Evolutionary conservation across 108 stramenopile genomes (phyloP), one percentile per base, ranked within the genome.

Genomic region (Cyclostephanos tholiformis): DNA sequence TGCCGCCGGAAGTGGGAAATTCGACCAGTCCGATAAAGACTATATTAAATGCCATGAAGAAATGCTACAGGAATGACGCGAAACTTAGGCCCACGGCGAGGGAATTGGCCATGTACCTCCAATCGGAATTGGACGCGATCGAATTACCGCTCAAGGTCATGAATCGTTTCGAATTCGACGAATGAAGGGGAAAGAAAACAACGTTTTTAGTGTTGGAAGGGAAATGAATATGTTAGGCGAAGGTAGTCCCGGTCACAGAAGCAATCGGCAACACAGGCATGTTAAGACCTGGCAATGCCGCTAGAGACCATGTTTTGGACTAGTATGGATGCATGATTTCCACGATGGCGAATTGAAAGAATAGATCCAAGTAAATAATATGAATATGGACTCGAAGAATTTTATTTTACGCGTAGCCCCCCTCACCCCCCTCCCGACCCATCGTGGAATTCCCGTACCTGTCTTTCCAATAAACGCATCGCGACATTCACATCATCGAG

Each of bases 61-160:
- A 81, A 61, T 95, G 94, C 67, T 89, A 83, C 56, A 69, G 77
- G 55, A 66, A 65, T 23, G 87, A 92, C 78, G 87, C 88, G 17
- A 32, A 65, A 44, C 69, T 92, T 17, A 81, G 94, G 27, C 79
- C 87, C 3, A 76, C 90, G 27, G 84, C 90, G 12, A 62, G 67
- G 10, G 79, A 89, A 71, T 75, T 95, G 29, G 87, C 89, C 17
- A 46, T 27, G 19, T 67, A 62, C 23, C 29, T 80, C 27, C 68
- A 73, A 41, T 39, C 57, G 26, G 69, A 73, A 23, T 59, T 80
- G 61, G 51, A 55, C 19, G 62, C 20, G 29, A 19, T 77, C 52
- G 76, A 77, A 67, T 14, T 32, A 4, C 61, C 61, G 38, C 8
- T 38, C 22, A 62, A 44, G 23, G 61, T 62, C 22, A 62, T 62